Evolutionary conservation across 164 flowering plant species (phyloP).

Genomic region (Akebia trifoliata): DNA sequence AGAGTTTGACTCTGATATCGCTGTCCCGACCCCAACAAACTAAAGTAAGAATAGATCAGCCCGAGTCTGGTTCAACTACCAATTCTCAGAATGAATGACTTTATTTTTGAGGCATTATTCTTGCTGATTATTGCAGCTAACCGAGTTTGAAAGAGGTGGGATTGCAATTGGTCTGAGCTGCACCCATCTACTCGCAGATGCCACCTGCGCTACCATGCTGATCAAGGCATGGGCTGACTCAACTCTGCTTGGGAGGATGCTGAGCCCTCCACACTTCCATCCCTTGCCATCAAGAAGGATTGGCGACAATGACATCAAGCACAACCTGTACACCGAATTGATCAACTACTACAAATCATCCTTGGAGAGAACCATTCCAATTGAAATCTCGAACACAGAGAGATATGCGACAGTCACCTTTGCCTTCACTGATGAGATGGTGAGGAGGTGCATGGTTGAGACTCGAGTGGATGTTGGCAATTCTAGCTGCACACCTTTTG

Average conservation of each 20-base stretch:
- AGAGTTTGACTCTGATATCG: too few relatives aligned
- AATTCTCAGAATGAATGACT: too few relatives aligned
- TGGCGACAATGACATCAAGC: slow-evolving; percentile 8
- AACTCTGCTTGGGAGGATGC: slow-evolving; percentile 24
- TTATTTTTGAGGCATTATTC: too few relatives aligned
- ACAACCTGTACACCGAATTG: slow-evolving; percentile 20
- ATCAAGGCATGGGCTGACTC: slow-evolving; percentile 66
- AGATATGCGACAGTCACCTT: slow-evolving; percentile 37
- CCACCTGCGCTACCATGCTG: slow-evolving; percentile 42
- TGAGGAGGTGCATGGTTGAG: slow-evolving; percentile 38
- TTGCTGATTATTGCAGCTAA: too few relatives aligned
- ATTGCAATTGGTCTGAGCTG: slow-evolving; percentile 72
- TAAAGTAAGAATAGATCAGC: too few relatives aligned
- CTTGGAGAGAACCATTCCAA: slow-evolving; percentile 6
- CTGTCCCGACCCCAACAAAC: too few relatives aligned
- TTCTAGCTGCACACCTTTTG: slow-evolving; percentile 32
- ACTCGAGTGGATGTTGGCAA: slow-evolving; percentile 14
- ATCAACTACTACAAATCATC: slow-evolving; percentile 40
- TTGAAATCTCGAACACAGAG: not conserved
- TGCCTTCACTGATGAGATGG: slow-evolving; percentile 37
- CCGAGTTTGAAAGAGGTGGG: slow-evolving; percentile 72
- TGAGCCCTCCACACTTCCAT: slow-evolving; percentile 39
- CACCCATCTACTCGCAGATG: slow-evolving; percentile 59
- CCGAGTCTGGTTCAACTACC: too few relatives aligned
- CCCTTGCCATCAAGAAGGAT: slow-evolving; percentile 32